phyloP scores from a whole-genome alignment of 805 yeast genomes.

The Lipomyces sp. region DNA sequence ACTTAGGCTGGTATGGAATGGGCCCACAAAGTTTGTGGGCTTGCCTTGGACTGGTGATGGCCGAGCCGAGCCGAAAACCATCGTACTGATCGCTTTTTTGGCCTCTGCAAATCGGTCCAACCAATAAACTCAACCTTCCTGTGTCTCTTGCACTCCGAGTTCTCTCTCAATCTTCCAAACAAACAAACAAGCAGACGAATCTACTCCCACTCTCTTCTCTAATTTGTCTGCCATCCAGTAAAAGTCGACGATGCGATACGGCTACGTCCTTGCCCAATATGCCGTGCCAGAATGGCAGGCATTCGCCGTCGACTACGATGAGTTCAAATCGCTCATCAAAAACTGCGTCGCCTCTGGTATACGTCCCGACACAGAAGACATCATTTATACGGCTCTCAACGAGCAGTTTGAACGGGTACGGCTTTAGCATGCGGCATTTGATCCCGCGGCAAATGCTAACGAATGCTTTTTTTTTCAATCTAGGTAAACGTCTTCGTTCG shows the following conservation, averaged over 20 bases:
- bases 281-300: slow-evolving; percentile 89
- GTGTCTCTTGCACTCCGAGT: background rate
- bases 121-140: background rate
- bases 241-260: slow-evolving; percentile 74
- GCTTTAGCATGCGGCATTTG: no score
- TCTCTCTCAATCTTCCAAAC: background rate
- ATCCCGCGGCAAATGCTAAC: background rate
- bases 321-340: slow-evolving; percentile 68
- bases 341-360: slow-evolving; percentile 52
- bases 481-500: slow-evolving; percentile 61
- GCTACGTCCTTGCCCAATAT: slow-evolving; percentile 70
- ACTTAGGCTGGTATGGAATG: no score
- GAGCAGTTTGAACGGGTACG: slow-evolving; percentile 64
- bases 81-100: no score
- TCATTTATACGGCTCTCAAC: slow-evolving; percentile 52
- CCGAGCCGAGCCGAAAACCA: background rate
- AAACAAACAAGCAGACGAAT: background rate
- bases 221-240: background rate
- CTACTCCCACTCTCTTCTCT: background rate
- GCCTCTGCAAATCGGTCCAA: no score
- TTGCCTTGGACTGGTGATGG: no score
- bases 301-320: slow-evolving; percentile 83
- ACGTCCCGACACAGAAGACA: slow-evolving; percentile 37
- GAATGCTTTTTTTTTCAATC: background rate
- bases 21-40: no score